These are phyloP conservation scores for Graphium sp. DNA, from an alignment of 2,329 filamentous ascomycete species.

Conservation along the genomic window DNA sequence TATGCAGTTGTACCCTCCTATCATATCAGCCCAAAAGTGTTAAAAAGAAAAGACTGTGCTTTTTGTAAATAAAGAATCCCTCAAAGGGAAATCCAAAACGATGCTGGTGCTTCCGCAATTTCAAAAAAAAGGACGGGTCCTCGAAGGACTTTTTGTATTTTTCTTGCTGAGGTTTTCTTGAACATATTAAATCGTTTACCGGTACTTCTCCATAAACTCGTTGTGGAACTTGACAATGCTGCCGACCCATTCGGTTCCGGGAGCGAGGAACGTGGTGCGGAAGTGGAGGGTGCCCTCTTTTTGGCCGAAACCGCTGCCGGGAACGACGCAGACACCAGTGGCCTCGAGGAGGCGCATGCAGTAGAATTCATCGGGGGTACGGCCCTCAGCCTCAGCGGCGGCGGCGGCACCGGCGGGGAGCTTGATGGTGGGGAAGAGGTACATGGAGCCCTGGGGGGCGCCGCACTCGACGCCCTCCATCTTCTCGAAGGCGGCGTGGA, in stretches of 20 bases:
- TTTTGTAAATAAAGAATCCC: no score
- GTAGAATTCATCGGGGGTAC: constrained; percentile 83
- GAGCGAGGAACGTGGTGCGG: constrained; percentile 89
- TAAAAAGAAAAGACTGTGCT: no score
- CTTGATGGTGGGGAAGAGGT: constrained; percentile 90
- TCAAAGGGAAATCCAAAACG: no score
- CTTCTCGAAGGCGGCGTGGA: constrained; percentile 77
- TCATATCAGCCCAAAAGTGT: no score
- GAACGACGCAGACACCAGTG: constrained; percentile 87
- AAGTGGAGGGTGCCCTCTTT: constrained; percentile 85
- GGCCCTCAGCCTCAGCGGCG: constrained; percentile 58
- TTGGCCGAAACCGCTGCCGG: constrained; percentile 87
- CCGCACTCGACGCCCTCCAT: constrained; percentile 96
- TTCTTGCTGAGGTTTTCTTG: no score
- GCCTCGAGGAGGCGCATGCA: constrained; percentile 79
- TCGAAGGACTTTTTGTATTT: no score
- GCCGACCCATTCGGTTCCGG: constrained; percentile 87
- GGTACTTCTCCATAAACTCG: constrained; percentile 76
- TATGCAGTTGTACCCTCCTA: no score
- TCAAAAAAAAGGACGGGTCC: no score
- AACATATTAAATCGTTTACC: no score
- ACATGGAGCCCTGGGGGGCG: constrained; percentile 89
- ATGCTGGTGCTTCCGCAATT: no score
- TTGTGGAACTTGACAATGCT: constrained; percentile 80
- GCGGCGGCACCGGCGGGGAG: constrained; percentile 61